phyloP scores from a whole-genome alignment of 1,139 yeast species.

The Nematodospora anomalae region DNA sequence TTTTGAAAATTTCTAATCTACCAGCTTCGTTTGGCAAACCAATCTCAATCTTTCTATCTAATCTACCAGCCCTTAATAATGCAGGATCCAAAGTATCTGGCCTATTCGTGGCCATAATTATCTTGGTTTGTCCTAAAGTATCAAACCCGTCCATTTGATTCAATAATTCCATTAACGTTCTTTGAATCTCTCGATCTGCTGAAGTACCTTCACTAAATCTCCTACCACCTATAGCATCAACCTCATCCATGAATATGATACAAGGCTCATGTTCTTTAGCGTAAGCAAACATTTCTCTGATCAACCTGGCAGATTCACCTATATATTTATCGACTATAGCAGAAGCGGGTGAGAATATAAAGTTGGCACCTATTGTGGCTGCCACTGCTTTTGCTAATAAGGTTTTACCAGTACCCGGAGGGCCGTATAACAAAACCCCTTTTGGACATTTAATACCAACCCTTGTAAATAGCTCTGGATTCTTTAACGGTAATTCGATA shows the following conservation, averaged over 20 bases:
- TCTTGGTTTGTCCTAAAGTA: conserved; percentile 93
- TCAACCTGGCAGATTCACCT: conserved; percentile 95
- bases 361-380: conserved; percentile 97
- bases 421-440: conserved; percentile 95
- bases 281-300: conserved; percentile 97
- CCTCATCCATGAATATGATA: conserved; percentile 98
- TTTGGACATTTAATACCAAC: conserved; percentile 98
- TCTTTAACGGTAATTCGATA: conserved; percentile 93
- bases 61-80: conserved; percentile 93
- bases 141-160: conserved; percentile 99
- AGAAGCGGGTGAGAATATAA: conserved; percentile 95
- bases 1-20: conserved; percentile 89
- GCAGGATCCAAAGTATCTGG: conserved; percentile 99
- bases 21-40: conserved; percentile 97
- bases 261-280: conserved; percentile 99
- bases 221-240: conserved; percentile 99
- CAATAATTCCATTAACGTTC: conserved; percentile 95
- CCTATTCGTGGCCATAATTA: conserved; percentile 98
- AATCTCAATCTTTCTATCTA: conserved; percentile 96
- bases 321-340: conserved; percentile 98
- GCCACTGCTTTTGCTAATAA: conserved; percentile 97
- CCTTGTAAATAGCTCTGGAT: conserved; percentile 92
- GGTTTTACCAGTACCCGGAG: conserved; percentile 99
- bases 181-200: conserved; percentile 98
- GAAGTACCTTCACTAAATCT: conserved; percentile 98